Base-by-base conservation (phyloP, 2,329 filamentous ascomycete genomes). In the Colletotrichum australisinense region DNA sequence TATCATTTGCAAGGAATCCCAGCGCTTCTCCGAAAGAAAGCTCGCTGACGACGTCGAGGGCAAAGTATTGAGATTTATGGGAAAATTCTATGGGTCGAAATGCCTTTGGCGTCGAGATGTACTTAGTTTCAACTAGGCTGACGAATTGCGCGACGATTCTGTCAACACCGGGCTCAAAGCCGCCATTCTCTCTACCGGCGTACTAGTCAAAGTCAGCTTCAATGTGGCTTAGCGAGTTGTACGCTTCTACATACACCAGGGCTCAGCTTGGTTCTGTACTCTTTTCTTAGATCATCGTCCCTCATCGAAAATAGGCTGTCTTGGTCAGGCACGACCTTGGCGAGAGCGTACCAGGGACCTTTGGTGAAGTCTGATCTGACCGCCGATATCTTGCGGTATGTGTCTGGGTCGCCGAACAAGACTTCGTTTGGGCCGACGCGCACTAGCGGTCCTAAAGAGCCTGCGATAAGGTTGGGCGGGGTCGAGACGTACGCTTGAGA, bases 1-100 rank as follows among this genome's bases (percentile, higher is more conserved):
- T 63, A 46, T 79, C 78, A 1, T 74, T 67, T 12, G 77, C 65
- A 0, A 81, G 26, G 52, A 77, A 80, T 2, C 79, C 80, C 58
- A 80, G 77, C 1, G 76, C 69, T 32, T 78, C 55, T 24, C 79
- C 78, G 46, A 77, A 80, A 0, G 77, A 76, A 11, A 80, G 65
- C 5, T 74, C 65, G 16, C 77, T 78, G 64, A 81, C 76, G 16
- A 77, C 76, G 53, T 81, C 79, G 16, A 81, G 68, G 0, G 75
- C 67, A n/a, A 76, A 75, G 65, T 68, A 76, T 32, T 72, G 72
- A 2, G 72, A 55, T 2, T 72, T 74, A 5, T 66, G 67, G 2
- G 74, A 70, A 8, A 75, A 63, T 30, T 75, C 74, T 14, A 75
- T 67, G 9, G 67, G 72, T 26, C 65, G 63, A 4, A 58, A 75